Conservation (phyloP, 106 monocot species). For the Chionographis japonica region DNA sequence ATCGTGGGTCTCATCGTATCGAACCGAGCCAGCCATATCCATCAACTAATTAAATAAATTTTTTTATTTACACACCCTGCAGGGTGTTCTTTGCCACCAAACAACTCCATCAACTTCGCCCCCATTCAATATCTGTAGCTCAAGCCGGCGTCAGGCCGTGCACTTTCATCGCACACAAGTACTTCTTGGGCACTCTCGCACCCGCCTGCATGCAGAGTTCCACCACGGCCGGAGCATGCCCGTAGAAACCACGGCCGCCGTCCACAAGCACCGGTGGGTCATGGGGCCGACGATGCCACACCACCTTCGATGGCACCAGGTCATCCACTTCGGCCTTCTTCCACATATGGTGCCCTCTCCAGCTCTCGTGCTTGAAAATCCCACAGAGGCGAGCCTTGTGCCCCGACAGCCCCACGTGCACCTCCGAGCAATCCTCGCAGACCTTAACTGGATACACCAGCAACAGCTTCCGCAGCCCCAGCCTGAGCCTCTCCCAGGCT, state of each 20-base stretch:
- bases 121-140: too few species aligned
- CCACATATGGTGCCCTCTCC: constrained; percentile 73
- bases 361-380: constrained; percentile 64
- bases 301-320: constrained; percentile 56
- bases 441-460: constrained; percentile 72
- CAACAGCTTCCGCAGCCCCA: constrained; percentile 66
- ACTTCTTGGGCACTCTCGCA: constrained; percentile 62
- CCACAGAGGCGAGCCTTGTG: constrained; percentile 83
- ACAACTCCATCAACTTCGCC: too few species aligned
- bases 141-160: constrained; percentile 35
- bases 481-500: constrained; percentile 72
- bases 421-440: constrained; percentile 71
- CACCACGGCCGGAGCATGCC: constrained; percentile 88
- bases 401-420: constrained; percentile 82
- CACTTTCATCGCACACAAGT: constrained; percentile 70
- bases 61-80: too few species aligned
- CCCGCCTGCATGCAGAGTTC: constrained; percentile 82
- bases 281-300: constrained; percentile 76
- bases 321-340: constrained; percentile 76
- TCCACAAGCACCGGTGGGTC: constrained; percentile 70
- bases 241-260: constrained; percentile 66
- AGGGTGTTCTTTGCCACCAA: too few species aligned
- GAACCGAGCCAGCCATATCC: too few species aligned
- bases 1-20: too few species aligned
- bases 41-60: too few species aligned